These are phyloP conservation scores for Candida xyloterini DNA, from an alignment of 805 yeast genomes.

Conservation along the genomic window DNA sequence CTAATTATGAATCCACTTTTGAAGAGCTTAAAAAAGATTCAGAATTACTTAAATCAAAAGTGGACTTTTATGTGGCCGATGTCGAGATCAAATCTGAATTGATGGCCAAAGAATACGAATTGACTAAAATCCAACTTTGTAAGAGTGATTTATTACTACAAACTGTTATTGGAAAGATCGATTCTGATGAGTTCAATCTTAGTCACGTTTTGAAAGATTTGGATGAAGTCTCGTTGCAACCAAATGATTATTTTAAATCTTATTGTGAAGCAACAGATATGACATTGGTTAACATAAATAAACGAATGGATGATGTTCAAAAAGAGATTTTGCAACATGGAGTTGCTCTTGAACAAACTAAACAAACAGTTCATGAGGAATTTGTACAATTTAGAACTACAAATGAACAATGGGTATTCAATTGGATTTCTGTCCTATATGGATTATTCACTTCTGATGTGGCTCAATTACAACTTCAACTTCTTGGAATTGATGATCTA, in stretches of 20 bases:
- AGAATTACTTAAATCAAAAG: conserved; percentile 5
- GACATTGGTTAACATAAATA: conserved; percentile 19
- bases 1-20: conserved; percentile 1
- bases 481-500: conserved; percentile 25
- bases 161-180: conserved; percentile 2
- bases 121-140: conserved; percentile 23
- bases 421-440: conserved; percentile 31
- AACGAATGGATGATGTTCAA: conserved; percentile 12
- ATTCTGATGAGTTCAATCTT: conserved; percentile 3
- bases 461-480: conserved; percentile 24
- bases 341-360: conserved; percentile 4
- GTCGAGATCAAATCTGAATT: conserved; percentile 7
- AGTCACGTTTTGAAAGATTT: conserved; percentile 12
- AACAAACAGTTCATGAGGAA: conserved; percentile 10
- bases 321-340: not conserved
- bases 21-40: conserved; percentile 5
- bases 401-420: conserved; percentile 24
- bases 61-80: conserved; percentile 8
- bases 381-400: conserved; percentile 9
- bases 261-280: conserved; percentile 23
- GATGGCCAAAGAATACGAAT: conserved; percentile 17
- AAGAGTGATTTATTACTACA: conserved; percentile 21
- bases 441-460: conserved; percentile 28
- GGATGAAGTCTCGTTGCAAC: conserved; percentile 7
- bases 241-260: conserved; percentile 13